A percentile compares a stretch with the other conserved stretches of the same genome.
Conservation (phyloP, 192 early-diverging fungal species). For the Entrophospora sp. region DNA sequence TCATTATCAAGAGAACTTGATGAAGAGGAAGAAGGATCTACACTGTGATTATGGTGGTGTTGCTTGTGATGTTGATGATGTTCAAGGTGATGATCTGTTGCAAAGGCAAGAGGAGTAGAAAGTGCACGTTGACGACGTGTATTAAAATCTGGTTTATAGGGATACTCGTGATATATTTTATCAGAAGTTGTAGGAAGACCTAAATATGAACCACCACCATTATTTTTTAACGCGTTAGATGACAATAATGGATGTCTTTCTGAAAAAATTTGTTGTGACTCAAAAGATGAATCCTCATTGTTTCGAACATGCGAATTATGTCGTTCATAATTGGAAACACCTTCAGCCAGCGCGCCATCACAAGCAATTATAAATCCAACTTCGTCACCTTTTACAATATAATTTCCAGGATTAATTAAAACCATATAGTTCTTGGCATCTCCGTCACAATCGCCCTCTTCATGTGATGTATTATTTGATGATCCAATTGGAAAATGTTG, state of each 20-base stretch:
- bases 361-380: constrained; percentile 20
- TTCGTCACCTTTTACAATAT: constrained; percentile 22
- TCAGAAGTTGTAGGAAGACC: not conserved
- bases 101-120: constrained; percentile 4
- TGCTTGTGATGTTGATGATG: not conserved
- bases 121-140: constrained; percentile 18
- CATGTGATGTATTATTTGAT: not conserved
- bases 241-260: constrained; percentile 17
- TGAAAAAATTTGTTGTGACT: not conserved
- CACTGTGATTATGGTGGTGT: not conserved
- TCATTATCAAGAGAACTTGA: not conserved
- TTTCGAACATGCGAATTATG: not conserved
- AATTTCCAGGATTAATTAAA: constrained; percentile 22
- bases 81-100: not conserved
- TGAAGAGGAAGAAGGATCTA: not conserved
- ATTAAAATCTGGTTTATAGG: constrained; percentile 12
- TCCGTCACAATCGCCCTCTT: not conserved
- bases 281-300: no score
- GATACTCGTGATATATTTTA: not conserved
- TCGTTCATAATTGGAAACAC: not conserved
- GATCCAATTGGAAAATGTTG: not conserved
- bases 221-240: constrained; percentile 1
- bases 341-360: not conserved
- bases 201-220: constrained; percentile 12
- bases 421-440: constrained; percentile 16